phyloP scores from a whole-genome alignment of 2,329 filamentous ascomycete species.

The Monosporascus ibericus region DNA sequence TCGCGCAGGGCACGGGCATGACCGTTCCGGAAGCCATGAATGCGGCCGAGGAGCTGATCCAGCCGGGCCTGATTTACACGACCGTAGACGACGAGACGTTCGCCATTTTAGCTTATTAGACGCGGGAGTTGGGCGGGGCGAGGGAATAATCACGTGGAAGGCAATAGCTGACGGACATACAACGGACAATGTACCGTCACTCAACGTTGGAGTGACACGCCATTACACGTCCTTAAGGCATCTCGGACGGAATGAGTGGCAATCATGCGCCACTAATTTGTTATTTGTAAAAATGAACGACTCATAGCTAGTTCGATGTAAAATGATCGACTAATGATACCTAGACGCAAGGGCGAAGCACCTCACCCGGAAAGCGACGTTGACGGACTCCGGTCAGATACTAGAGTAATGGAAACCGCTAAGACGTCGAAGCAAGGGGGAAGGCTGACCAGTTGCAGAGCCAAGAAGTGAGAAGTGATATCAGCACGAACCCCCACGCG shows the following conservation, averaged over 20 bases:
- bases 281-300: conserved; percentile 8
- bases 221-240: neutral
- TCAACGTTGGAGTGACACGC: neutral
- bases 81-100: conserved; percentile 92
- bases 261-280: neutral
- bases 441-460: no score
- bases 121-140: neutral
- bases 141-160: neutral
- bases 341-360: conserved; percentile 4
- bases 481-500: no score
- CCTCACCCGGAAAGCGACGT: conserved; percentile 2
- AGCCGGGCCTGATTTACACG: conserved; percentile 72
- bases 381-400: neutral
- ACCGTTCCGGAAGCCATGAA: conserved; percentile 63
- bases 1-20: conserved; percentile 61
- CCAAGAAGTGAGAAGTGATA: no score
- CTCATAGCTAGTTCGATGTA: conserved; percentile 11
- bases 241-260: neutral
- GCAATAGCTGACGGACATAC: neutral
- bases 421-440: no score
- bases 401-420: neutral
- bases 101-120: conserved; percentile 64
- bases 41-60: conserved; percentile 76
- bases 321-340: conserved; percentile 17
- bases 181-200: neutral